phyloP scores from a whole-genome alignment of 2,329 filamentous ascomycete genomes.

The Colletotrichum chrysophilum region DNA sequence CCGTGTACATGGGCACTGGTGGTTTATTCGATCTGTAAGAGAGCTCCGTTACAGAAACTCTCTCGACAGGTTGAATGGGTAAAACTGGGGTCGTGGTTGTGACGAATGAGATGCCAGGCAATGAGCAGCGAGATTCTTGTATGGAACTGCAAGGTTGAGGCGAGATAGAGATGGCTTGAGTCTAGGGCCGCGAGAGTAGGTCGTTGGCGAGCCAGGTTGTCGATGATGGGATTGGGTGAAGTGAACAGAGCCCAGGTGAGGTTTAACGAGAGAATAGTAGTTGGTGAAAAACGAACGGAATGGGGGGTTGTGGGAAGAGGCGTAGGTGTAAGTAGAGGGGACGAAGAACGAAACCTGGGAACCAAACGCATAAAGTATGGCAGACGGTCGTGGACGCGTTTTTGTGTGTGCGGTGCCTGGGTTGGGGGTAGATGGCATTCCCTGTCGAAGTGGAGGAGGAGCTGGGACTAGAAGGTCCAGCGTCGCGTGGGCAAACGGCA shows the following conservation, averaged over 20 bases:
- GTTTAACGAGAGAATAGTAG: constrained; percentile 20
- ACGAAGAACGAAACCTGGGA: constrained; percentile 21
- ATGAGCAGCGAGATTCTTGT: neutral
- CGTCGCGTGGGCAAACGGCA: constrained; percentile 22
- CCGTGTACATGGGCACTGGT: constrained; percentile 22
- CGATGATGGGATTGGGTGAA: neutral
- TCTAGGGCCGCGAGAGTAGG: neutral
- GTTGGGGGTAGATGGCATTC: constrained; percentile 19
- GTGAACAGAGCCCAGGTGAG: neutral
- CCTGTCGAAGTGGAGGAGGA: constrained; percentile 12
- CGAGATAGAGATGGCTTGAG: neutral
- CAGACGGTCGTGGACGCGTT: constrained; percentile 19
- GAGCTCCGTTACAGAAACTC: constrained; percentile 19
- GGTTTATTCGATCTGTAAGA: constrained; percentile 4
- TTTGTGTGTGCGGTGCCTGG: constrained; percentile 19
- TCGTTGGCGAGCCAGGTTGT: neutral
- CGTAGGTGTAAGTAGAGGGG: constrained; percentile 17
- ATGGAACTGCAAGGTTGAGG: neutral
- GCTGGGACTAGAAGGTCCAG: constrained; percentile 5
- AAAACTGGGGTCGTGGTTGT: neutral
- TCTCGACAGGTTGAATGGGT: neutral
- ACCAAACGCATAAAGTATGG: constrained; percentile 19
- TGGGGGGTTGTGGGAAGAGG: constrained; percentile 8
- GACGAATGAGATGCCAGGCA: constrained; percentile 2
- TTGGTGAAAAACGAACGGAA: constrained; percentile 18